Percentiles rank a stretch among this genome's conserved stretches.
These are phyloP conservation scores for Oenanthe sinensis DNA, from an alignment of 129 eudicot genomes.

Conservation along the genomic window DNA sequence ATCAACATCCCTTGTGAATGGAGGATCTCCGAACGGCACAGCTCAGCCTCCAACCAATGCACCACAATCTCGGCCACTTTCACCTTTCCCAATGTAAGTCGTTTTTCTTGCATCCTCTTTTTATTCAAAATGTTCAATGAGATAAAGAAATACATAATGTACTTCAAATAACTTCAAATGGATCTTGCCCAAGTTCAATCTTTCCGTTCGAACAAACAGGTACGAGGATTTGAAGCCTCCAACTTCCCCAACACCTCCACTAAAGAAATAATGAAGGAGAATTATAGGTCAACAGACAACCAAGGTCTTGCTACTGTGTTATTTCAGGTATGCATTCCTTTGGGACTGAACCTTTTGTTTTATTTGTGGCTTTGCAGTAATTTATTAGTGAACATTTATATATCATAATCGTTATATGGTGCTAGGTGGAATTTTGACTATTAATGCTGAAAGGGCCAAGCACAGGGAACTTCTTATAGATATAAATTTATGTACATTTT, in stretches of 20 bases:
- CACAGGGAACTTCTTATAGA: neutral
- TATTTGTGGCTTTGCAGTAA: neutral
- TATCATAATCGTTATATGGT: neutral
- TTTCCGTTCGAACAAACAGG: constrained; percentile 29
- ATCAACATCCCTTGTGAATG: constrained; percentile 10
- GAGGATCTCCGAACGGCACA: constrained; percentile 27
- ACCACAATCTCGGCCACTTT: constrained; percentile 53
- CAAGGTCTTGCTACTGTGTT: constrained; percentile 1
- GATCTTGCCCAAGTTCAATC: neutral
- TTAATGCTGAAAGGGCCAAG: neutral
- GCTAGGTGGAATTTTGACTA: constrained; percentile 4
- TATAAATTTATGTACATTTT: neutral
- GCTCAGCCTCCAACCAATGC: constrained; percentile 9
- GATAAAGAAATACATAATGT: neutral
- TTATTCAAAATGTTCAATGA: neutral
- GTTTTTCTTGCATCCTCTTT: neutral
- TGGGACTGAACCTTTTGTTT: neutral
- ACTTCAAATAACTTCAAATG: neutral
- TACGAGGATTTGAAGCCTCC: constrained; percentile 86
- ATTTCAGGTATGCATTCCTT: neutral
- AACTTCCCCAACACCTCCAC: constrained; percentile 59
- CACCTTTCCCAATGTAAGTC: constrained; percentile 60
- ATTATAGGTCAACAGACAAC: neutral
- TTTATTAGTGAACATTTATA: neutral
- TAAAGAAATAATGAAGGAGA: constrained; percentile 10